These are phyloP conservation scores for Peronospora belbahrii DNA, from an alignment of 352 stramenopile genomes.

Conservation along the genomic window DNA sequence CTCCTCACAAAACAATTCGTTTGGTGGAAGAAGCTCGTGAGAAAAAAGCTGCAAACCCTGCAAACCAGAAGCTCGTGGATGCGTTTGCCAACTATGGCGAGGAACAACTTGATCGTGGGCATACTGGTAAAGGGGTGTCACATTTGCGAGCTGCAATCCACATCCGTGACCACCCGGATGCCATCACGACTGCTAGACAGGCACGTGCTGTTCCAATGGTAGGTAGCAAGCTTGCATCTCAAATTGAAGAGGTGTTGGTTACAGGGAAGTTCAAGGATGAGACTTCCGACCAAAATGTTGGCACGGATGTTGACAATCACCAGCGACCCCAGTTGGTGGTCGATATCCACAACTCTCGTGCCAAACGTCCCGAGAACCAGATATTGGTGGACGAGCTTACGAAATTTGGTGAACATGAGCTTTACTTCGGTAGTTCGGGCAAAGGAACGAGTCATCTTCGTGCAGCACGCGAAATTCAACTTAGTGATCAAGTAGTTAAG, in stretches of 20 bases:
- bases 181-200: slow-evolving; percentile 38
- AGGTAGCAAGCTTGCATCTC: slow-evolving; percentile 43
- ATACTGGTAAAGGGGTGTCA: slow-evolving; percentile 68
- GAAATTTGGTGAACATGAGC: slow-evolving; percentile 62
- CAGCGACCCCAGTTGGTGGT: slow-evolving; percentile 36
- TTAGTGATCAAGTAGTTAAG: slow-evolving; percentile 38
- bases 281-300: slow-evolving; percentile 41
- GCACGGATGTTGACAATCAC: slow-evolving; percentile 30
- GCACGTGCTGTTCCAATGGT: slow-evolving; percentile 39
- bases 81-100: slow-evolving; percentile 61
- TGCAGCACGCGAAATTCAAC: slow-evolving; percentile 54
- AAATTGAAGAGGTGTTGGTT: slow-evolving; percentile 53
- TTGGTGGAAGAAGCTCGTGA: slow-evolving; percentile 49
- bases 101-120: slow-evolving; percentile 43
- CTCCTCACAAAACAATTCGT: slow-evolving; percentile 47
- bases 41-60: slow-evolving; percentile 29
- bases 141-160: slow-evolving; percentile 57
- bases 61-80: slow-evolving; percentile 75
- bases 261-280: slow-evolving; percentile 48
- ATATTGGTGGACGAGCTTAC: slow-evolving; percentile 52
- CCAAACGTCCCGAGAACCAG: slow-evolving; percentile 56
- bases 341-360: slow-evolving; percentile 34
- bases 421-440: slow-evolving; percentile 60
- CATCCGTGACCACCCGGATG: slow-evolving; percentile 44
- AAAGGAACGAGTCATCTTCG: slow-evolving; percentile 67